These are phyloP conservation scores for Starmerella cellae DNA, from an alignment of 805 yeast genomes.

Conservation along the genomic window DNA sequence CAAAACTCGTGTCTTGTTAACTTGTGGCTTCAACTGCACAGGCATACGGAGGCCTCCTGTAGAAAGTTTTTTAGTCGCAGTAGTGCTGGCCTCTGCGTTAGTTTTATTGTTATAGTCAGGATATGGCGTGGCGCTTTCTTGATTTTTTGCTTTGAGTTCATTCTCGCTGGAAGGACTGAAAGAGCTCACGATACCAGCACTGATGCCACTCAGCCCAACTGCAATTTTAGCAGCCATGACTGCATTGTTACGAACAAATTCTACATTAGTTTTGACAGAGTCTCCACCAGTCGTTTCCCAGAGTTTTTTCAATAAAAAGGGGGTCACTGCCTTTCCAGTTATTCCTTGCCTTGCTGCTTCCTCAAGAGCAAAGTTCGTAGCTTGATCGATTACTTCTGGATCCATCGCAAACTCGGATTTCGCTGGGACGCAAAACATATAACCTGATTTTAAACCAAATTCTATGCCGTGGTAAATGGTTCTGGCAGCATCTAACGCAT, in stretches of 20 bases:
- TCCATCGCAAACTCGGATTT: conserved; percentile 51
- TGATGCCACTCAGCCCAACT: conserved; percentile 30
- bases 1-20: neutral
- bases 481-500: conserved; percentile 47
- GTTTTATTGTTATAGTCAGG: neutral
- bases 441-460: conserved; percentile 52
- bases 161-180: neutral
- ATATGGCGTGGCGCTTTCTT: neutral
- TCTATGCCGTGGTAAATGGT: conserved; percentile 36
- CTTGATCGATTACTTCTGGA: conserved; percentile 36
- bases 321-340: conserved; percentile 65
- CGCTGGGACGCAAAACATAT: conserved; percentile 71
- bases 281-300: conserved; percentile 56
- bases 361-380: conserved; percentile 45
- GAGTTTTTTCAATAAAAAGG: conserved; percentile 54
- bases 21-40: conserved; percentile 7
- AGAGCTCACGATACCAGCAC: neutral
- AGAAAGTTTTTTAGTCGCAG: neutral
- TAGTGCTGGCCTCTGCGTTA: neutral
- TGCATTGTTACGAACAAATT: conserved; percentile 69
- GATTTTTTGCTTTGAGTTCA: neutral
- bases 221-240: conserved; percentile 57
- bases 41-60: conserved; percentile 6
- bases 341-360: conserved; percentile 44
- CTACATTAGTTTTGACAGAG: conserved; percentile 56